Base-by-base conservation (phyloP, 305 asterid genomes). In the Fraxinus paxiana region DNA sequence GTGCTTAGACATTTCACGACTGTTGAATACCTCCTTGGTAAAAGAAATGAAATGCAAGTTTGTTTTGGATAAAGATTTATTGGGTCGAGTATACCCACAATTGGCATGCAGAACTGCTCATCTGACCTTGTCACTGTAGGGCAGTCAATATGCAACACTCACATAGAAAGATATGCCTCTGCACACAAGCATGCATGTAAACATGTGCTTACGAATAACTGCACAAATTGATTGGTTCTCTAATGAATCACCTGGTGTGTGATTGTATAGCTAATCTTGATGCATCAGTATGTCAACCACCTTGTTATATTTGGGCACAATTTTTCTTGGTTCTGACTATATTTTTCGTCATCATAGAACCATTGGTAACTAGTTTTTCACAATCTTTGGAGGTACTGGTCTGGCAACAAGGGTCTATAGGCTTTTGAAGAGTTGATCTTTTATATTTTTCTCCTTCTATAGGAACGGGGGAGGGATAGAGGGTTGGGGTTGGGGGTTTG, bases 31-130 rank as follows among this genome's bases (percentile, higher is more conserved):
- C 75, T 48, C 46, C 38, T 69, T 2, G 24, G 48, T 10, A 46
- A 33, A 9, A 65, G 37, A 41, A 56, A 65, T 75, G 35, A 18
- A 12, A 51, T 46, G 24, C 35, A 35, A 3, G 26, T 75, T 80
- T 38, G 59, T 72, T 33, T 78, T 76, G 13, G 13, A 24, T 63
- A 69, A 31, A 77, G 38, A 67, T 13, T 63, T 20, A 35, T 59
- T 71, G 30, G 9, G 76, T 31, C 59, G 46, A 77, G 61, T 72
- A 18, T 69, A 69, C 77, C 48, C 46, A 34, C 82, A 48, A 67
- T 43, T 77, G 65, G 61, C 34, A n/a, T 30, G 46, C 37, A 37
- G 37, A 82, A 77, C 61, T 80, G 43, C 79, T 85, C 67, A 37
- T 79, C 67, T 46, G 34, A 43, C 75, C 70, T 24, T 1, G 30